Evolutionary conservation across 2,329 filamentous ascomycete genomes (phyloP).

Genomic region (Furcasterigmium furcatum): DNA sequence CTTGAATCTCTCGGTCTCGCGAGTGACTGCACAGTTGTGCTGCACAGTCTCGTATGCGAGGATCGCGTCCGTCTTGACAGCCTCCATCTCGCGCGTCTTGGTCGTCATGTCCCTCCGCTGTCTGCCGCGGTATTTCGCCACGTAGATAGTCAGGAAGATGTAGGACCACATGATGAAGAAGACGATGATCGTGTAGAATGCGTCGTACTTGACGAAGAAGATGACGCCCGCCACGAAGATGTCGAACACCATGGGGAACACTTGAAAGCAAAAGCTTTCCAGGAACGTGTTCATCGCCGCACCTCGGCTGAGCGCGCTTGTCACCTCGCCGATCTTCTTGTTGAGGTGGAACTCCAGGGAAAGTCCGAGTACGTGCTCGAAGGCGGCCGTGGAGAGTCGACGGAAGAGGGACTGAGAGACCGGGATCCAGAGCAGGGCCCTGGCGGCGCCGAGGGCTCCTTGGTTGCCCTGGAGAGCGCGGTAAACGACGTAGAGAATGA

Average conservation of each 20-base stretch:
- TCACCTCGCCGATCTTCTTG: constrained; percentile 48
- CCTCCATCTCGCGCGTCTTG: constrained; percentile 44
- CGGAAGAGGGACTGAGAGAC: constrained; percentile 40
- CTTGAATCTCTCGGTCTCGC: constrained; percentile 56
- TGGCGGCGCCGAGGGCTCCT: constrained; percentile 35
- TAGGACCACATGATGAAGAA: constrained; percentile 47
- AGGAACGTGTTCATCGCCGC: constrained; percentile 45
- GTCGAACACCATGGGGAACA: constrained; percentile 48
- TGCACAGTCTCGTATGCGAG: constrained; percentile 56
- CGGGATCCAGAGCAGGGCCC: constrained; percentile 44
- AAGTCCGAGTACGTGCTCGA: constrained; percentile 42
- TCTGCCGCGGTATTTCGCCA: constrained; percentile 41
- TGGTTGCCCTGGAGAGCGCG: constrained; percentile 42
- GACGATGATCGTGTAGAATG: constrained; percentile 45
- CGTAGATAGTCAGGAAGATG: constrained; percentile 47
- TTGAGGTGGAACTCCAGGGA: constrained; percentile 48
- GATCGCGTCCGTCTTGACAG: constrained; percentile 44
- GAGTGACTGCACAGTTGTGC: constrained; percentile 59
- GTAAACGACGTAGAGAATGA: constrained; percentile 39
- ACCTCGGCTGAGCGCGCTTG: constrained; percentile 44
- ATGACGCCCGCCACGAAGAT: constrained; percentile 43
- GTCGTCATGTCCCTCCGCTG: constrained; percentile 40
- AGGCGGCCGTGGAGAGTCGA: constrained; percentile 38
- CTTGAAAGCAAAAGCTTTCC: constrained; percentile 43
- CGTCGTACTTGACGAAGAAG: constrained; percentile 41